These are phyloP conservation scores for Hysterium pulicare DNA, from an alignment of 2,329 filamentous ascomycete genomes.

Conservation along the genomic window DNA sequence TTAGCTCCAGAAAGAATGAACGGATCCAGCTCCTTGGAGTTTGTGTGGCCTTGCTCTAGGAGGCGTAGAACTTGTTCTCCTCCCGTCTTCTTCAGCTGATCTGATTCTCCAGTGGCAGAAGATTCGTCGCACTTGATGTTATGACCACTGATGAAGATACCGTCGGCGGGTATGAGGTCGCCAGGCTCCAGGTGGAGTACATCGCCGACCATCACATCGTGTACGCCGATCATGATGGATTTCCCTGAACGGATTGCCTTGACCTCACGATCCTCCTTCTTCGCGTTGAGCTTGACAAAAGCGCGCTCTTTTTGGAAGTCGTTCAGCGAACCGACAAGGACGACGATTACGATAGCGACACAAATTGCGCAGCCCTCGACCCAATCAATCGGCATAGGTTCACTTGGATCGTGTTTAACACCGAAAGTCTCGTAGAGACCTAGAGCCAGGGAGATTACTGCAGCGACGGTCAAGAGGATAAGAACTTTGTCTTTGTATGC, in stretches of 20 bases:
- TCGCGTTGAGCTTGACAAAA: constrained; percentile 32
- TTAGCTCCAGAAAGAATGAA: constrained; percentile 59
- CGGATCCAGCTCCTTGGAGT: constrained; percentile 57
- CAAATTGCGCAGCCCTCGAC: constrained; percentile 37
- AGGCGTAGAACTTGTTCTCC: constrained; percentile 57
- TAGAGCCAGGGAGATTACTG: constrained; percentile 64
- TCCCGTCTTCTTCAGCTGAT: constrained; percentile 64
- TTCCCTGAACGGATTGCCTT: constrained; percentile 60
- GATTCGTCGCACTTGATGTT: constrained; percentile 70
- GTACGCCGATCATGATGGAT: constrained; percentile 52
- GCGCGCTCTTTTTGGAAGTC: constrained; percentile 37
- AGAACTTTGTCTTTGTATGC: constrained; percentile 73
- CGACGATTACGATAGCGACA: constrained; percentile 36
- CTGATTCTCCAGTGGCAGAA: constrained; percentile 70
- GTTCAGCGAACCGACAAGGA: constrained; percentile 36
- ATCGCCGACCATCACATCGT: constrained; percentile 67
- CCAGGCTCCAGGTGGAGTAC: constrained; percentile 67
- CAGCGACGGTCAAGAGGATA: constrained; percentile 65
- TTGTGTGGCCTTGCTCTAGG: constrained; percentile 47
- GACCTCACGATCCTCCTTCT: constrained; percentile 35
- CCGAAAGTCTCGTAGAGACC: constrained; percentile 66
- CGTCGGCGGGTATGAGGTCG: constrained; percentile 68
- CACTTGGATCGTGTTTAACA: constrained; percentile 35
- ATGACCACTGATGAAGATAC: constrained; percentile 64
- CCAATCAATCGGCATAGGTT: constrained; percentile 41